Conservation (phyloP, 352 stramenopile species). For the Phytopythium vexans region DNA sequence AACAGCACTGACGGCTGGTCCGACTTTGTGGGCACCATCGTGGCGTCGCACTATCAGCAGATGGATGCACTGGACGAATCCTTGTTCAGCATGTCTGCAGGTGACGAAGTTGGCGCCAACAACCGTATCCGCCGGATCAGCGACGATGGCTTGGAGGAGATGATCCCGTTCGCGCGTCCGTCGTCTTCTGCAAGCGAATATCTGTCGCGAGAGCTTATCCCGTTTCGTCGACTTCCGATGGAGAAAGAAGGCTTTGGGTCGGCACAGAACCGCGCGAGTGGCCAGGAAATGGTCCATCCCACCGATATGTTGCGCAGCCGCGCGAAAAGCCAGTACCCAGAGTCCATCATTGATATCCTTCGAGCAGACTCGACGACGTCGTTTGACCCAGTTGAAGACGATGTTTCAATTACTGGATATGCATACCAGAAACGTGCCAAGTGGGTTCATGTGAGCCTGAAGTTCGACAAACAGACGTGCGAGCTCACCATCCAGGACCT, state of each 20-base stretch:
- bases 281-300: constrained; percentile 52
- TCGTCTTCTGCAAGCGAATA: constrained; percentile 70
- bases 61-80: constrained; percentile 72
- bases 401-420: constrained; percentile 47
- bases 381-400: constrained; percentile 55
- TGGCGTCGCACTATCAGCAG: constrained; percentile 74
- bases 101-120: constrained; percentile 8
- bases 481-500: constrained; percentile 45
- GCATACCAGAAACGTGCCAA: constrained; percentile 75
- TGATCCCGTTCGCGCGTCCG: constrained; percentile 45
- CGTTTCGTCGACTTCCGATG: constrained; percentile 60
- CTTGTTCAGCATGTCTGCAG: constrained; percentile 19
- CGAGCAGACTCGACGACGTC: constrained; percentile 50
- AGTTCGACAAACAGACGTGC: constrained; percentile 67
- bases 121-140: constrained; percentile 16
- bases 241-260: constrained; percentile 75
- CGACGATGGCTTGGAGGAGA: constrained; percentile 41
- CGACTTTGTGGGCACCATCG: constrained; percentile 61
- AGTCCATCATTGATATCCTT: constrained; percentile 74
- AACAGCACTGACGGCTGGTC: constrained; percentile 53
- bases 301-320: constrained; percentile 73
- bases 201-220: constrained; percentile 56
- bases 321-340: constrained; percentile 63
- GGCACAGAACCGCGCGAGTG: constrained; percentile 49
- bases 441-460: constrained; percentile 70